phyloP scores from a whole-genome alignment of 2,329 filamentous ascomycete genomes.

The Ophiosphaerella herpotricha region DNA sequence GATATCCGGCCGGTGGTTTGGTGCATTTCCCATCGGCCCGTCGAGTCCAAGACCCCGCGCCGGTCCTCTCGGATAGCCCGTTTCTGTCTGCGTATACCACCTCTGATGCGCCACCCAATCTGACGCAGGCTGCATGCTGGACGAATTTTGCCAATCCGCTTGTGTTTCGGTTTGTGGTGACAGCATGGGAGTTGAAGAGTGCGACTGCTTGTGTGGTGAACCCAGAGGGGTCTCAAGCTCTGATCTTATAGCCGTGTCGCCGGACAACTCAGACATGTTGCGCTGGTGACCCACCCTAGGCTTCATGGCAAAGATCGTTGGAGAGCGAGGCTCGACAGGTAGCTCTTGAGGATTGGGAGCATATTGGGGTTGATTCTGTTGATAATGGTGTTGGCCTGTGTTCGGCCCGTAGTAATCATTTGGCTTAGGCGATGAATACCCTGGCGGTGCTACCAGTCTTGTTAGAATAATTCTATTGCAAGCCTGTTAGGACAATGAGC shows the following conservation, averaged over 20 bases:
- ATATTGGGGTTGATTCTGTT: slow-evolving; percentile 3
- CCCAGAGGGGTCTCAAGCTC: slow-evolving; percentile 8
- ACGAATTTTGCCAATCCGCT: background rate
- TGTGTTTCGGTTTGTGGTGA: background rate
- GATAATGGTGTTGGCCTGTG: background rate
- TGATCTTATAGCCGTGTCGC: slow-evolving; percentile 5
- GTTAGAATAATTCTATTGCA: background rate
- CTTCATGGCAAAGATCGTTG: background rate
- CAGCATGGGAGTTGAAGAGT: background rate
- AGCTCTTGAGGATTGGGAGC: slow-evolving; percentile 15
- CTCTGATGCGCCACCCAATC: slow-evolving; percentile 3
- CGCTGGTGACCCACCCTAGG: background rate
- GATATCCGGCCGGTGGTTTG: background rate
- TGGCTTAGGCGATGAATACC: slow-evolving; percentile 5
- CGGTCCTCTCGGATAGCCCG: background rate
- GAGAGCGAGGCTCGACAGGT: background rate
- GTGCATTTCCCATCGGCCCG: background rate
- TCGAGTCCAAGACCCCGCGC: slow-evolving; percentile 1
- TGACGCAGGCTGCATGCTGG: background rate
- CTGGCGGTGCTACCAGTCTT: slow-evolving; percentile 12
- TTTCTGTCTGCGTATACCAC: background rate
- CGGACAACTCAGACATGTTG: slow-evolving; percentile 8
- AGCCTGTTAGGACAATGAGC: background rate
- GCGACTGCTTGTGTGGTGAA: slow-evolving; percentile 1
- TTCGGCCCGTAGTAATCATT: slow-evolving; percentile 3